Conservation (phyloP, 176 grass and related monocot species). For the Triticum monococcum region DNA sequence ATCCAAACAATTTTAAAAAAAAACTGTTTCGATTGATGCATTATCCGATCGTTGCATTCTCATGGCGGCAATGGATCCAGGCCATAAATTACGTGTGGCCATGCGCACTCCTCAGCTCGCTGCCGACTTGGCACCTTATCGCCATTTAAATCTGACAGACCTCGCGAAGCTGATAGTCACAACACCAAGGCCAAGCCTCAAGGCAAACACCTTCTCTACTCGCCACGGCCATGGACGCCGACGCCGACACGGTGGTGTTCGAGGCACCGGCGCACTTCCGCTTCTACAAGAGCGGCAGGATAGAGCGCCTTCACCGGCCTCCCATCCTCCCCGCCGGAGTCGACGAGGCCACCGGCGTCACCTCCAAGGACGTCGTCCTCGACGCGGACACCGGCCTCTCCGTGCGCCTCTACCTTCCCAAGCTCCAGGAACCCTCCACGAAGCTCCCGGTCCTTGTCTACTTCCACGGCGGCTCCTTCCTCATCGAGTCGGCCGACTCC, state of each 20-base stretch:
- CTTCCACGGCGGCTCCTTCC: slow-evolving; percentile 49
- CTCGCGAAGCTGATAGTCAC: not conserved
- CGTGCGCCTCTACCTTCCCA: slow-evolving; percentile 57
- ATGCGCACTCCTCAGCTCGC: not conserved
- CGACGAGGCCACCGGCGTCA: slow-evolving; percentile 44
- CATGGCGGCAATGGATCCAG: not conserved
- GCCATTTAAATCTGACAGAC: not conserved
- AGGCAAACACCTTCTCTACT: not conserved
- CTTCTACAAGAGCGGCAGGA: slow-evolving; percentile 55
- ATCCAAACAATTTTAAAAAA: no score
- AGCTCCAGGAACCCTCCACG: not conserved
- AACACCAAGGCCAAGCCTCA: not conserved
- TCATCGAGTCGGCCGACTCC: slow-evolving; percentile 25
- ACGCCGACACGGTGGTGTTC: slow-evolving; percentile 34
- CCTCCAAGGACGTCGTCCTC: slow-evolving; percentile 65
- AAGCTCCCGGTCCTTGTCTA: slow-evolving; percentile 58
- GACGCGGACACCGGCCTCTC: slow-evolving; percentile 37
- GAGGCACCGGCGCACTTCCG: slow-evolving; percentile 41
- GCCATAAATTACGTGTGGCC: not conserved
- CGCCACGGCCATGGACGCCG: not conserved
- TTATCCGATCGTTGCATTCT: not conserved
- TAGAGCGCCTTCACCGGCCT: slow-evolving; percentile 34
- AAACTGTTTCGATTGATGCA: not conserved
- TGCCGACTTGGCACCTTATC: not conserved
- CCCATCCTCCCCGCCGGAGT: not conserved